These are phyloP conservation scores for Botrytis porri DNA, from an alignment of 2,329 filamentous ascomycete species.

Conservation along the genomic window DNA sequence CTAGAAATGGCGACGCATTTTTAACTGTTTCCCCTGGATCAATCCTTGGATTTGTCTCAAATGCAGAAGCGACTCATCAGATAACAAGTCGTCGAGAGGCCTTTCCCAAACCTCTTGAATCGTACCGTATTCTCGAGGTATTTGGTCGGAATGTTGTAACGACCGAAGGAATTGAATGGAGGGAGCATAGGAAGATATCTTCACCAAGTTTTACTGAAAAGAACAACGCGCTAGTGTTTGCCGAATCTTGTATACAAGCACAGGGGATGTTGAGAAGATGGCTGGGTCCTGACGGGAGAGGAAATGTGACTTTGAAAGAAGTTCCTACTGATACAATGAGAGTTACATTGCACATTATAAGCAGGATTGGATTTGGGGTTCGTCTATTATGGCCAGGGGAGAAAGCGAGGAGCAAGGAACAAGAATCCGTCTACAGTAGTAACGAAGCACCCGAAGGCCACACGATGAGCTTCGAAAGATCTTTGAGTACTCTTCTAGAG, in stretches of 20 bases:
- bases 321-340: constrained; percentile 65
- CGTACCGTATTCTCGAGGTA: constrained; percentile 58
- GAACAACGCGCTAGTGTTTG: constrained; percentile 67
- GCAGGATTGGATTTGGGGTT: constrained; percentile 70
- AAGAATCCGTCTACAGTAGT: constrained; percentile 43
- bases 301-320: constrained; percentile 46
- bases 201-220: constrained; percentile 73
- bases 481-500: constrained; percentile 52
- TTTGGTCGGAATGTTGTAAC: constrained; percentile 72
- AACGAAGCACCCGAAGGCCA: constrained; percentile 42
- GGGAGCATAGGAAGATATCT: constrained; percentile 68
- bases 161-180: constrained; percentile 68
- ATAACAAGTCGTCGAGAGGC: constrained; percentile 64
- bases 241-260: constrained; percentile 61
- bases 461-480: constrained; percentile 54
- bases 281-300: constrained; percentile 45
- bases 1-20: constrained; percentile 60
- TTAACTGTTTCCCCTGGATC: constrained; percentile 58
- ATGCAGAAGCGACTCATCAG: constrained; percentile 52
- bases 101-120: constrained; percentile 65
- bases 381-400: constrained; percentile 62
- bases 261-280: constrained; percentile 58
- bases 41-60: constrained; percentile 53
- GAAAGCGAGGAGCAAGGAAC: constrained; percentile 45
- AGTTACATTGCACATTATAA: constrained; percentile 56